Percentiles rank a stretch among this genome's conserved stretches.
Evolutionary conservation across 805 yeast genomes (phyloP).

Genomic region (Ogataea glucozyma): DNA sequence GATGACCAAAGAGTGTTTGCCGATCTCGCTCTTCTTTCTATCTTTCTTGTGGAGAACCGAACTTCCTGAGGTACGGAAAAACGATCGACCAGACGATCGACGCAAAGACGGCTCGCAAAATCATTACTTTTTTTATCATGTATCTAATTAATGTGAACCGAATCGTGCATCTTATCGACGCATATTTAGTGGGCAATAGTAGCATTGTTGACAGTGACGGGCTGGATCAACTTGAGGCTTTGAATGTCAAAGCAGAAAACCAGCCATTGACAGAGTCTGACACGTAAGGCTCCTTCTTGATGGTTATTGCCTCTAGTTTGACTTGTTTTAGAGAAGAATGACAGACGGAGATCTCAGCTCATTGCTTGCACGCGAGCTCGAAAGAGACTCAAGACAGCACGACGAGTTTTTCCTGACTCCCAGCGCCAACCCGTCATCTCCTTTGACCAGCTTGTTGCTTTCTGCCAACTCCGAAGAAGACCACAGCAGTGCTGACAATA

Average conservation of each 20-base stretch:
- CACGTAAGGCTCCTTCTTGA: conserved; percentile 1
- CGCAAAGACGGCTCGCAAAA: no score
- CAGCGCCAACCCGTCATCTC: conserved; percentile 51
- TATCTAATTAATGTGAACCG: no score
- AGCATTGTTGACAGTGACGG: neutral
- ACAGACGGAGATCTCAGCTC: conserved; percentile 2
- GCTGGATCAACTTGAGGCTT: no score
- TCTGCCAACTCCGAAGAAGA: conserved; percentile 38
- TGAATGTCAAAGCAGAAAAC: no score
- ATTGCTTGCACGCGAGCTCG: conserved; percentile 12
- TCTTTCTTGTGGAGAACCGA: no score
- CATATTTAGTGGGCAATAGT: neutral
- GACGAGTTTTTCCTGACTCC: conserved; percentile 46
- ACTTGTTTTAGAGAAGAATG: conserved; percentile 36
- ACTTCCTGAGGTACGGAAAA: no score
- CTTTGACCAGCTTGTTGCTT: conserved; percentile 54
- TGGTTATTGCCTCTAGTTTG: no score
- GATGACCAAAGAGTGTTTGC: no score
- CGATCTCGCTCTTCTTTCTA: no score
- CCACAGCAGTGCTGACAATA: conserved; percentile 49
- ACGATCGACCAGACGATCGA: no score
- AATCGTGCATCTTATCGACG: no score
- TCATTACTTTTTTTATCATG: no score
- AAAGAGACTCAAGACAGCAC: conserved; percentile 33
- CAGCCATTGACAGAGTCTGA: neutral